Evolutionary conservation across 768 basidiomycete species (phyloP).

Genomic region (Tylopilus subfusipes): DNA sequence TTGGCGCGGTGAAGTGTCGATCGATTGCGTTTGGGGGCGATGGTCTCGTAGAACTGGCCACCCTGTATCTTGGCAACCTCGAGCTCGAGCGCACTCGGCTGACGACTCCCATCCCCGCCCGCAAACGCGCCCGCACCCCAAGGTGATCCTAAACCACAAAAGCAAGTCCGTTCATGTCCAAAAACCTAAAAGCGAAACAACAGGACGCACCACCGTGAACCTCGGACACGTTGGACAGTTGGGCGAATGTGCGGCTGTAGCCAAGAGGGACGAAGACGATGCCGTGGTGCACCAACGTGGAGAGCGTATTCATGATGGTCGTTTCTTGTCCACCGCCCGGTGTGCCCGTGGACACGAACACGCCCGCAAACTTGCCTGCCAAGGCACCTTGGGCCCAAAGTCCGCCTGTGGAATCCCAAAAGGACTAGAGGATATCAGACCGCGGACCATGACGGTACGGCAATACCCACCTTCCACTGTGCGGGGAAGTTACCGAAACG

Average conservation of each 20-base stretch:
- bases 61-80: slow-evolving; percentile 54
- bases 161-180: not conserved
- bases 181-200: not conserved
- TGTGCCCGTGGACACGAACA: slow-evolving; percentile 68
- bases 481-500: slow-evolving; percentile 47
- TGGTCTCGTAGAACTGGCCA: slow-evolving; percentile 44
- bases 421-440: slow-evolving; percentile 39
- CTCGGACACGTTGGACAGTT: slow-evolving; percentile 43
- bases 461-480: slow-evolving; percentile 57
- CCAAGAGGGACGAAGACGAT: slow-evolving; percentile 71
- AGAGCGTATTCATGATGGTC: slow-evolving; percentile 49
- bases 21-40: slow-evolving; percentile 13
- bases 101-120: slow-evolving; percentile 43
- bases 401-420: slow-evolving; percentile 73
- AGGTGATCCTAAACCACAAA: slow-evolving; percentile 51
- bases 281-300: slow-evolving; percentile 69
- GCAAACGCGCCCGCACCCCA: slow-evolving; percentile 75
- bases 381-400: slow-evolving; percentile 61
- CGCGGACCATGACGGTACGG: not conserved
- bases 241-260: slow-evolving; percentile 46
- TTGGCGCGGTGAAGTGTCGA: not conserved
- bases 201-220: slow-evolving; percentile 54
- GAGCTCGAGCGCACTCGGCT: slow-evolving; percentile 49
- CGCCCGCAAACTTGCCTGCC: slow-evolving; percentile 69
- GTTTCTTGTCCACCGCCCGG: slow-evolving; percentile 76